Conservation (phyloP, 2,329 filamentous ascomycete genomes). For the Trichocomaceae sp. region DNA sequence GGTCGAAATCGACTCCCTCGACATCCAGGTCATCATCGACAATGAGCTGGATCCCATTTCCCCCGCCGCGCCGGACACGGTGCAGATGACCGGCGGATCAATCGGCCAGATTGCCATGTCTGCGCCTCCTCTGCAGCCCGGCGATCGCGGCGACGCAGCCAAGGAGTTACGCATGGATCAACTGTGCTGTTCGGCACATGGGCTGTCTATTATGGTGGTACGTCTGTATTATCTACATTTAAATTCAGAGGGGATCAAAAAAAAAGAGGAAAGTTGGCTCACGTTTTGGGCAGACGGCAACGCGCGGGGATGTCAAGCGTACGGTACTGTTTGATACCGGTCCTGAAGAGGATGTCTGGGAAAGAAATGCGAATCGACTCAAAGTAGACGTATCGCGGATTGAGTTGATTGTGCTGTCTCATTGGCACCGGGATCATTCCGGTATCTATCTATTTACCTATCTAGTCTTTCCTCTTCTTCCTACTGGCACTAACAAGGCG, state of each 20-base stretch:
- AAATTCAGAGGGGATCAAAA: not conserved
- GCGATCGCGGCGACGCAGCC: conserved; percentile 36
- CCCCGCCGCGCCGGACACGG: conserved; percentile 37
- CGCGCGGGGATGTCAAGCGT: conserved; percentile 38
- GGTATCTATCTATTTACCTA: conserved; percentile 24
- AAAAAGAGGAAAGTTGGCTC: not conserved
- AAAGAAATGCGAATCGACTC: conserved; percentile 44
- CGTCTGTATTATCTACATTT: conserved; percentile 10
- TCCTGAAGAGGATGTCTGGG: conserved; percentile 47
- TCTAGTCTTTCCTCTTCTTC: not conserved
- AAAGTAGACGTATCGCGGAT: conserved; percentile 38
- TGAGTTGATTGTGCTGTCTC: conserved; percentile 46
- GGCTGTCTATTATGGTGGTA: conserved; percentile 48
- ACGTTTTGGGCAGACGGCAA: conserved; percentile 37
- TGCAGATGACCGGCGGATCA: conserved; percentile 37
- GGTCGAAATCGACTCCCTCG: conserved; percentile 42
- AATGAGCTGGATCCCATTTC: conserved; percentile 52
- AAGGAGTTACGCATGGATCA: conserved; percentile 46
- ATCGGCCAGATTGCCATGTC: conserved; percentile 39
- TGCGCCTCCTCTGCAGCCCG: conserved; percentile 22
- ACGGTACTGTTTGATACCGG: conserved; percentile 50
- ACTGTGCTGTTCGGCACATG: conserved; percentile 51
- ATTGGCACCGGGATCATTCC: conserved; percentile 53
- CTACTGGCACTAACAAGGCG: not conserved
- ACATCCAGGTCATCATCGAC: conserved; percentile 48